Base-by-base conservation (phyloP, 2,329 filamentous ascomycete genomes). In the Beauveria australis region DNA sequence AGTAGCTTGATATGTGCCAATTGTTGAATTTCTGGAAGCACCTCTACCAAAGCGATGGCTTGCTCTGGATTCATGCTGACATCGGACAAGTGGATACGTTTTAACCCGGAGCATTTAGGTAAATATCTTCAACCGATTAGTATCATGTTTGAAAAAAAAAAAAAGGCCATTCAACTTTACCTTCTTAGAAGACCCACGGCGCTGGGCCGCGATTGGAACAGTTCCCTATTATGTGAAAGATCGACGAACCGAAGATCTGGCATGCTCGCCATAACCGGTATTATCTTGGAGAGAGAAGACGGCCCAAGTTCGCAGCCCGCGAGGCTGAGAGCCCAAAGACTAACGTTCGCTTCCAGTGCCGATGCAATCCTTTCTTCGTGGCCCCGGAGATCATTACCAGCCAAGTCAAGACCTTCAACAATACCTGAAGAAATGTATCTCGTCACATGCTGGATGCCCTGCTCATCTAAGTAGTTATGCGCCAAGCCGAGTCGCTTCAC, bases 391-490 rank as follows among this genome's bases (percentile, higher is more conserved):
- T 94, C 85, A 67, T 97, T 97, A 26, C 92, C 91, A 46, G 92
- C 91, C 14, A 97, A 76, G 71, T 97, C 94, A 5, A 99, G 79
- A 6, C 91, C 93, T 71, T 95, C 89, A 66, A 93, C 97, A 55
- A 87, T 81, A 0, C 89, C 88, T 24, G 85, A 86, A 30, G 85
- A 81, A 22, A 97, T 73, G 70, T 92, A 97, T 59, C 83, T 84
- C 33, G 88, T 81, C 33, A 97, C 83, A 68, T 96, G 88, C 58
- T 12, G 84, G 80, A 97, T 75, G 0, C 89, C 90, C 66, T 89
- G 85, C 6, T 81, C 79, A 58, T 89, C 87, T 30, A 99, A 80
- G 37, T 86, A 78, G 67, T 96, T 97, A 60, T 90, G 88, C 6
- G 92, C 92, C 33, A 97, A 80, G 1, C 92, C 91, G 1, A 97